Conservation (phyloP, 2,329 filamentous ascomycete species). For the Teratosphaeria gauchensis region DNA sequence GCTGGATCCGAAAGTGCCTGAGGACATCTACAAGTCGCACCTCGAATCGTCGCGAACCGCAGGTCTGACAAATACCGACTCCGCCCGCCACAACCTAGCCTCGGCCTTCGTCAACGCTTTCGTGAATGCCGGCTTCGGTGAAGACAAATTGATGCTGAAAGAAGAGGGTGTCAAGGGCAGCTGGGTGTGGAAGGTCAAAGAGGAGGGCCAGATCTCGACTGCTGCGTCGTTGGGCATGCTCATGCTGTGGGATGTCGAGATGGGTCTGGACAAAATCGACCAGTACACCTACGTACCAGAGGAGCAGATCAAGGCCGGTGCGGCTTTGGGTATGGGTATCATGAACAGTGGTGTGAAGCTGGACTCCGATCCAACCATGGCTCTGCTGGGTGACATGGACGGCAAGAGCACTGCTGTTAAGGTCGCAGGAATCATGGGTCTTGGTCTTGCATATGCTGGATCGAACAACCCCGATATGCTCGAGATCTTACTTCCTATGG, state of each 20-base stretch:
- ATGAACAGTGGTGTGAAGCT: constrained; percentile 86
- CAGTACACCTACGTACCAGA: constrained; percentile 82
- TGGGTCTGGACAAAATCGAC: constrained; percentile 86
- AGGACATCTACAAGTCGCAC: constrained; percentile 99
- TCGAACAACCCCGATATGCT: constrained; percentile 87
- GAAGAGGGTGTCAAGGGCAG: constrained; percentile 72
- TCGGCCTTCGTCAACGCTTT: constrained; percentile 96
- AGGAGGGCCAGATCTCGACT: constrained; percentile 94
- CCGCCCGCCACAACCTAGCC: constrained; percentile 87
- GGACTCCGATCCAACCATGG: constrained; percentile 83
- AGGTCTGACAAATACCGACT: constrained; percentile 89
- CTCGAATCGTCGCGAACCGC: constrained; percentile 89
- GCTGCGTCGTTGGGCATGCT: constrained; percentile 88
- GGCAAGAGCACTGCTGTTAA: constrained; percentile 68
- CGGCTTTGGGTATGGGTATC: constrained; percentile 86
- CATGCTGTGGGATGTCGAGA: constrained; percentile 87
- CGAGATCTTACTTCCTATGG: constrained; percentile 75
- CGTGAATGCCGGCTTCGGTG: constrained; percentile 88
- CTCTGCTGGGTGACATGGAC: constrained; percentile 73
- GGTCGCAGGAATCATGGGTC: constrained; percentile 86
- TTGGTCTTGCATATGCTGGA: constrained; percentile 88
- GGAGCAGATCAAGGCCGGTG: constrained; percentile 78
- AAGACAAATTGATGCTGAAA: constrained; percentile 96
- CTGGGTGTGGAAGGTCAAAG: constrained; percentile 99
- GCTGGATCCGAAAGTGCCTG: constrained; percentile 87